Evolutionary conservation across 805 yeast species (phyloP), one percentile per base, ranked within the genome.

Genomic region (Kodamaea neixiangensis): DNA sequence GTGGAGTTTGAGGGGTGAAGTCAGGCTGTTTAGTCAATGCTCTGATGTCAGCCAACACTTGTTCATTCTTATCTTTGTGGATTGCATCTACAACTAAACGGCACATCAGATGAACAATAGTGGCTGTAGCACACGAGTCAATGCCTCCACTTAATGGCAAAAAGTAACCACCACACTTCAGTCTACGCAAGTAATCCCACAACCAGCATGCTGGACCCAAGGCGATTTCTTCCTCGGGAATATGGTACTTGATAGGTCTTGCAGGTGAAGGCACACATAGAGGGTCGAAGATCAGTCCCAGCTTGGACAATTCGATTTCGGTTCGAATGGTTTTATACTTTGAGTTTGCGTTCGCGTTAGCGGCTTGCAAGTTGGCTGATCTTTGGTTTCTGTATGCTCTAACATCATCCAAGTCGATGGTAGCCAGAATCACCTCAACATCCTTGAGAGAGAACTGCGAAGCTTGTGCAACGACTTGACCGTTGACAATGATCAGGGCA

Each of bases 131-230:
- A 74, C 99, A 96, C 33, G 96, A 88, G 65, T 94, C 99, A 56
- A 94, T 93, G 46, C 99, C 99, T 15, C 99, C 99, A 66, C 96
- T 87, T 46, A 94, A 75, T 0, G 99, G 98, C 43, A 94, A 74
- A 69, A 94, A 96, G 66, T 78, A 94, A 0, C 99, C 99, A 0
- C 91, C 89, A 47, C 94, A 88, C 57, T 82, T 82, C 58, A 96
- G 89, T 56, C 99, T 80, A 66, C 99, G 81, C 52, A 94, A 77
- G 63, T 94, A 94, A 68, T 94, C 99, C 99, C 99, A 94, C 56
- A 94, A 69, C 99, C 99, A 94, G 67, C 99, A 94, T 0, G 99
- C 99, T 0, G 99, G 99, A 0, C 99, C 99, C 41, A 89, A 74
- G 0, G 98, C 97, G 57, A 94, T 93, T 68, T 94, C 99, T 69